These are phyloP conservation scores for Coemansia sp. DNA, from an alignment of 371 early-diverging fungal genomes.

Conservation along the genomic window DNA sequence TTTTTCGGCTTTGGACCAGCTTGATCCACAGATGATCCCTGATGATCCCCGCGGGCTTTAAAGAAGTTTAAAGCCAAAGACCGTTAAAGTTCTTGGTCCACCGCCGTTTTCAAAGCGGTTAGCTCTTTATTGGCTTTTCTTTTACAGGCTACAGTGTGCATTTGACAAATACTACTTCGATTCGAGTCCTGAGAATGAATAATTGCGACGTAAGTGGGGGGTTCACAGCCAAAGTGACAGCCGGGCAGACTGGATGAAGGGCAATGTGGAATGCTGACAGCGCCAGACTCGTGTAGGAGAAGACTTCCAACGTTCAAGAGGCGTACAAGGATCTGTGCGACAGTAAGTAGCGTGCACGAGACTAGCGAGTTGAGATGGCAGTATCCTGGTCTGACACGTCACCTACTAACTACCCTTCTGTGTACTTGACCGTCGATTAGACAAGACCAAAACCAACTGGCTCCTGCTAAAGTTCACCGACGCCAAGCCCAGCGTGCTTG, in stretches of 20 bases:
- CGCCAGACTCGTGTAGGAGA: slow-evolving; percentile 22
- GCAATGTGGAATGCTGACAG: too few species aligned
- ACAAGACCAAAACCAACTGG: slow-evolving; percentile 73
- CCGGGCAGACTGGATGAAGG: background rate
- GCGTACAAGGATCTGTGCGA: slow-evolving; percentile 75
- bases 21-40: too few species aligned
- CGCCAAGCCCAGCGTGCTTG: slow-evolving; percentile 55
- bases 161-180: background rate
- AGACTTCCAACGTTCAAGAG: slow-evolving; percentile 54
- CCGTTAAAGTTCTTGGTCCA: too few species aligned
- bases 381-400: too few species aligned
- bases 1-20: too few species aligned
- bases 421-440: slow-evolving; percentile 13
- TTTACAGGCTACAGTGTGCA: background rate
- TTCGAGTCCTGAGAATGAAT: slow-evolving; percentile 4
- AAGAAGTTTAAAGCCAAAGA: too few species aligned
- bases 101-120: too few species aligned
- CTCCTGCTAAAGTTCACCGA: slow-evolving; percentile 58
- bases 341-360: slow-evolving; percentile 29
- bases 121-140: background rate
- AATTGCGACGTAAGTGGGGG: slow-evolving; percentile 24
- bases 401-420: too few species aligned
- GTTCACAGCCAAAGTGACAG: too few species aligned
- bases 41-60: too few species aligned
- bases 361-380: background rate